Percentiles rank a stretch among this genome's conserved stretches.
These are phyloP conservation scores for Pelargonium myrrhifolium DNA, from an alignment of 441 rosid species.

Conservation along the genomic window DNA sequence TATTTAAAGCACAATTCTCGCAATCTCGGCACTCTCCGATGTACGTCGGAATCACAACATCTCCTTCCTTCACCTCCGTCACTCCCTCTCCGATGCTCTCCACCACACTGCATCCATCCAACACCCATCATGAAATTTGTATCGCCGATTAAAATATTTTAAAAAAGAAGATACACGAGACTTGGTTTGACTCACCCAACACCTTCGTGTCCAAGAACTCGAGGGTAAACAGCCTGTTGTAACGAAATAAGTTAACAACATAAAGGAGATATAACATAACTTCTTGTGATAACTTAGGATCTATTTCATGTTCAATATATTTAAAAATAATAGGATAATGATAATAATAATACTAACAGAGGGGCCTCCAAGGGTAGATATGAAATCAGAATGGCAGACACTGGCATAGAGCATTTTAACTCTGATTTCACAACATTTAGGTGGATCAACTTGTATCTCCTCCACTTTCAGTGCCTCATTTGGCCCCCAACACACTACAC, in stretches of 20 bases:
- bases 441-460: constrained; percentile 45
- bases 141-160: not conserved
- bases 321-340: too few species aligned
- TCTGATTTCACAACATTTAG: constrained; percentile 36
- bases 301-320: too few species aligned
- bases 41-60: constrained; percentile 31
- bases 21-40: constrained; percentile 36
- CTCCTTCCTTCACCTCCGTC: constrained; percentile 29
- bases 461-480: constrained; percentile 35
- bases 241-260: too few species aligned
- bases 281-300: too few species aligned
- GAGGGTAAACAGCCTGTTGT: constrained; percentile 35
- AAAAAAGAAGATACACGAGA: not conserved
- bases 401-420: constrained; percentile 42
- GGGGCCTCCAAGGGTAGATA: too few species aligned
- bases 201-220: constrained; percentile 44
- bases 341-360: too few species aligned
- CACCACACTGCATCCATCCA: constrained; percentile 25
- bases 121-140: not conserved
- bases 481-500: constrained; percentile 35
- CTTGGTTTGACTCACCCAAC: constrained; percentile 33
- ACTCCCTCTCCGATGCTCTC: constrained; percentile 34
- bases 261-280: too few species aligned
- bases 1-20: constrained; percentile 34
- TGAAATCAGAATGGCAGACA: constrained; percentile 38